phyloP scores from a whole-genome alignment of 139 green algal genomes.

The Spirogloea muscicola region DNA sequence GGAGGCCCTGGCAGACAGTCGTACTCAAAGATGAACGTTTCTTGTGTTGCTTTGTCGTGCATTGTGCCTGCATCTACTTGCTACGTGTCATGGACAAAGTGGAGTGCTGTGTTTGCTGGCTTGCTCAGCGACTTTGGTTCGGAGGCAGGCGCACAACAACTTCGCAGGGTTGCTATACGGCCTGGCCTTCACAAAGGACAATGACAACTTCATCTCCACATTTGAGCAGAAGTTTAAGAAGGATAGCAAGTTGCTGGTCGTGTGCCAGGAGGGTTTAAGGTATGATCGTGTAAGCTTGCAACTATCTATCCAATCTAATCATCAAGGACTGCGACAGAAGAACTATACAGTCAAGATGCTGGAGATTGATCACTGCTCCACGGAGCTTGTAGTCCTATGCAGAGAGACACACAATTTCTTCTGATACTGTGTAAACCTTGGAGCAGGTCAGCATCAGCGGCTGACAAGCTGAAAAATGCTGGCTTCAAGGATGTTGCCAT shows the following conservation, averaged over 20 bases:
- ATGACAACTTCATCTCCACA: constrained; percentile 35
- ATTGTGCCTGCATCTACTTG: not conserved
- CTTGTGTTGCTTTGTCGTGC: not conserved
- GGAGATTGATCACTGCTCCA: not conserved
- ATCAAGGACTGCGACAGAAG: not conserved
- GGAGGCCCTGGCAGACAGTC: not conserved
- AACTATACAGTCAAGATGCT: not conserved
- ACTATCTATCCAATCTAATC: not conserved
- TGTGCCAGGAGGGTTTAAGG: constrained; percentile 40
- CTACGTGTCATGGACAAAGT: not conserved
- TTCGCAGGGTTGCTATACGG: constrained; percentile 33
- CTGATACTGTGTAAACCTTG: not conserved
- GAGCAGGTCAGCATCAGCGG: no score
- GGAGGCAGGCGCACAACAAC: constrained; percentile 21
- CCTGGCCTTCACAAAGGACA: constrained; percentile 33
- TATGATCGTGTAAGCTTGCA: constrained; percentile 5
- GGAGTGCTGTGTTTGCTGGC: not conserved
- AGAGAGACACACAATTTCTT: not conserved
- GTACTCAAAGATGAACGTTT: not conserved
- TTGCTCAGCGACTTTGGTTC: constrained; percentile 31
- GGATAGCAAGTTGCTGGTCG: constrained; percentile 31
- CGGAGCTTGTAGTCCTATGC: not conserved
- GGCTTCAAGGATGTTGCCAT: constrained; percentile 3
- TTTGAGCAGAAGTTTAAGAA: constrained; percentile 17
- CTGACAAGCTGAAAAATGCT: not conserved